Base-by-base conservation (phyloP, 768 basidiomycete species). In the Boletus barrowsii region DNA sequence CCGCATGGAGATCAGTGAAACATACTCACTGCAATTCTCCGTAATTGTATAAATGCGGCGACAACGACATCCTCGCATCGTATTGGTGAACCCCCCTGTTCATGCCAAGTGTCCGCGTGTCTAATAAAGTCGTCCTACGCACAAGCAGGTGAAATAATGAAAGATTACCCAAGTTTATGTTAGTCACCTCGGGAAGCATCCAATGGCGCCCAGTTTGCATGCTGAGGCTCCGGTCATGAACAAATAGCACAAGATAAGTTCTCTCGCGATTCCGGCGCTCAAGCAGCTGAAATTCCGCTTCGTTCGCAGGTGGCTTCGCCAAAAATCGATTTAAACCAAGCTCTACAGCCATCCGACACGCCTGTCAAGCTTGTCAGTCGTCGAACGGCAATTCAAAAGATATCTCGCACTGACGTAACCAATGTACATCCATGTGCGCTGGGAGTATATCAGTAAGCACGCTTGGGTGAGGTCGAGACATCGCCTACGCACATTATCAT, bases 361-460 rank as follows among this genome's bases (percentile, higher is more conserved):
- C 90, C 87, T 90, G 58, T 30, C 39, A 15, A 53, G 37, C 10
- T 22, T 42, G 22, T 58, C 30, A 58, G 42, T 24, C 42, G 53
- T 30, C 39, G 47, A 29, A 47, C n/a, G 22, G 15, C 10, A 10
- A 52, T 54, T 52, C 45, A 20, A 43, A 24, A 26, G 17, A 26
- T 13, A 24, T 29, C 53, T 51, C 40, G 48, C 17, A 75, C 83
- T 67, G 70, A 88, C 88, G 70, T 91, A 88, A 54, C 90, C 90
- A 67, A 93, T 90, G 67, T 87, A 93, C 49, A 82, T 87, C 90
- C 90, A 93, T 13, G 90, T 91, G 42, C 86, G 81, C 87, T 90
- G 65, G 26, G 52, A 55, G 37, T 36, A 53, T 47, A 42, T 67
- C 54, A 71, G 55, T 4, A 56, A 36, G 24, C 47, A 41, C 36